Conservation (phyloP, 495 filamentous ascomycete genomes). For the Chaetomium cochliodes region DNA sequence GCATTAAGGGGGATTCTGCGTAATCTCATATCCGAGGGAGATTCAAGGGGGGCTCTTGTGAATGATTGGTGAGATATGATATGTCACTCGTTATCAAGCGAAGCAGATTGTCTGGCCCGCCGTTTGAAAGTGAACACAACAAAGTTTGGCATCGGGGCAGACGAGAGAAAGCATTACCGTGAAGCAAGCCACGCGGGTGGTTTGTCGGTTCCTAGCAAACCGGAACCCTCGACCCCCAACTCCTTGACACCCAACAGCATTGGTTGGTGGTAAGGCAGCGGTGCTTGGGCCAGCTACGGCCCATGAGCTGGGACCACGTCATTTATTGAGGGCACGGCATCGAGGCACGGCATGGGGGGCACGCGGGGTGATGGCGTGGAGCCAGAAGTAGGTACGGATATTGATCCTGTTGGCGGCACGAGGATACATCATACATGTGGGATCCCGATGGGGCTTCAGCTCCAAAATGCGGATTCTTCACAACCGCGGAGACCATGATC, state of each 20-base stretch:
- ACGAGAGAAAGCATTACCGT: neutral
- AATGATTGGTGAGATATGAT: too few relatives aligned
- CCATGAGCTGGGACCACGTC: constrained; percentile 14
- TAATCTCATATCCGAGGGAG: neutral
- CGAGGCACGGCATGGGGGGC: neutral
- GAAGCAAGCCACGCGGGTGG: constrained; percentile 1
- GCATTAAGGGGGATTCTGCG: too few relatives aligned
- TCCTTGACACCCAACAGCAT: neutral
- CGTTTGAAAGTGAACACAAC: neutral
- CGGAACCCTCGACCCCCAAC: neutral
- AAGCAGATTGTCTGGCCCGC: neutral
- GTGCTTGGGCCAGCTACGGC: neutral
- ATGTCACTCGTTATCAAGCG: neutral
- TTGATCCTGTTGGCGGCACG: constrained; percentile 7
- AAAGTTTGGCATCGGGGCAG: too few relatives aligned
- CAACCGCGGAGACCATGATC: neutral
- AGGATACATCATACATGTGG: constrained; percentile 9
- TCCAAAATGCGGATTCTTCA: neutral
- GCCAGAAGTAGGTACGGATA: neutral
- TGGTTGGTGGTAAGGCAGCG: neutral
- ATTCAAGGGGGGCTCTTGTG: neutral
- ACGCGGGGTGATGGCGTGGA: neutral
- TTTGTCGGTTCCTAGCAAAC: neutral
- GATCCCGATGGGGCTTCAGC: neutral
- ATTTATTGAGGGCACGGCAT: constrained; percentile 13